These are phyloP conservation scores for Nelumbo lutea DNA, from an alignment of 164 flowering plant genomes.

Conservation along the genomic window DNA sequence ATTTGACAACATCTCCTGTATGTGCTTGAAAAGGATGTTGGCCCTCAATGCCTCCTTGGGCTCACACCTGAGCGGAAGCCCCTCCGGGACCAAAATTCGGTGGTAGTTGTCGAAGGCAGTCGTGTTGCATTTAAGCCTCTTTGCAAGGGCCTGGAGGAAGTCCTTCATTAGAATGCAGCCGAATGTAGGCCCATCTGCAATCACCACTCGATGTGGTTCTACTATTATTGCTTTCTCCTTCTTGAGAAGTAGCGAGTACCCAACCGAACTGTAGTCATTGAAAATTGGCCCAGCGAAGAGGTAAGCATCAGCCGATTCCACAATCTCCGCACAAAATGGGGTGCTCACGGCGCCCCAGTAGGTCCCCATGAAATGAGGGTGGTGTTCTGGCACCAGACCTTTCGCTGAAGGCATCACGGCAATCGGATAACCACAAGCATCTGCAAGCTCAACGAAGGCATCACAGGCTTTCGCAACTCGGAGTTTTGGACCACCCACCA, in stretches of 20 bases:
- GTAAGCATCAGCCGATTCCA: slow-evolving; percentile 88
- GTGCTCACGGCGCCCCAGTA: slow-evolving; percentile 95
- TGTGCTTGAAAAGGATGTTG: slow-evolving; percentile 73
- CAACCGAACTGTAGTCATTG: slow-evolving; percentile 87
- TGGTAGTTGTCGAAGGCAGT: slow-evolving; percentile 69
- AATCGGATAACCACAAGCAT: slow-evolving; percentile 68
- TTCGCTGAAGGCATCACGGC: slow-evolving; percentile 87
- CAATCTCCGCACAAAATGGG: slow-evolving; percentile 76
- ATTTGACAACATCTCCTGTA: slow-evolving; percentile 60
- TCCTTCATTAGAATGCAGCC: slow-evolving; percentile 83
- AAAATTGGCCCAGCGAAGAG: slow-evolving; percentile 84
- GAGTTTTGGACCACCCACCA: slow-evolving; percentile 78
- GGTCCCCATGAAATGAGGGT: slow-evolving; percentile 71
- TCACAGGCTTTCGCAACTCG: slow-evolving; percentile 58
- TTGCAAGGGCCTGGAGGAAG: slow-evolving; percentile 53
- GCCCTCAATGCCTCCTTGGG: slow-evolving; percentile 68
- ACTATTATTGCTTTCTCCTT: slow-evolving; percentile 76
- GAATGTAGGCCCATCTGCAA: slow-evolving; percentile 69
- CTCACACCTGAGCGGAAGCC: slow-evolving; percentile 41
- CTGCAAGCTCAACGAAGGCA: slow-evolving; percentile 70
- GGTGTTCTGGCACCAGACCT: slow-evolving; percentile 67
- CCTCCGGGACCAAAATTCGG: slow-evolving; percentile 72
- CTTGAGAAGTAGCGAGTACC: slow-evolving; percentile 80
- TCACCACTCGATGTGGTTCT: slow-evolving; percentile 75
- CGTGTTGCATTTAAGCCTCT: slow-evolving; percentile 44